Base-by-base conservation (phyloP, 1,139 yeast genomes). In the Yamadazyma triangularis region DNA sequence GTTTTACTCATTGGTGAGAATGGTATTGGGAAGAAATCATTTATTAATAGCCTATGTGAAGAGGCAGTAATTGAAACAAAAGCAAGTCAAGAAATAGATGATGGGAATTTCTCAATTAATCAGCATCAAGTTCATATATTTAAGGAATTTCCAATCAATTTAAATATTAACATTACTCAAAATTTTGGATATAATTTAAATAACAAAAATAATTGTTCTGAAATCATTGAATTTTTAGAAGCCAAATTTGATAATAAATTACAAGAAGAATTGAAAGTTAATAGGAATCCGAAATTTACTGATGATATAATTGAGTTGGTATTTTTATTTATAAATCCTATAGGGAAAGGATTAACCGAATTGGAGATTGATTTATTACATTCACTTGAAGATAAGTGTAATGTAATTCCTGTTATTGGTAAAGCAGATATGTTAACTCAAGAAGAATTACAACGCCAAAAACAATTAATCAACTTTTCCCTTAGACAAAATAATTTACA, bases 241-340 rank as follows among this genome's bases (percentile, higher is more conserved):
- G 56, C 56, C 21, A 78, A 78, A 41, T 79, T 77, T 47, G 76
- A 77, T 38, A 44, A 50, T 13, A 70, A 75, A 22, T 61, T 80
- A 30, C 64, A 64, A 18, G 85, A 80, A 45, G 89, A 81, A 48
- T 56, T 71, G 26, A 70, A 78, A 42, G 75, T 80, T 28, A 62
- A 71, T 39, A 65, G 88, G 48, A 70, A 71, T 40, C 60, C 64
- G 32, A 61, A 64, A 35, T 64, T 60, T 35, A 88, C 81, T 50
- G 68, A 70, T 14, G 58, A 87, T 39, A 73, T 81, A 26, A 88
- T 81, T 52, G 33, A 41, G 26, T 80, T 69, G 14, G 74, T 79
- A 32, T 47, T 80, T 25, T 77, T 78, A 47, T 77, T 80, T 43
- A 58, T 81, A 25, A 66, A 71, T 33, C 75, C 85, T 13, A 76